Evolutionary conservation across 2,329 filamentous ascomycete genomes (phyloP).

Genomic region (Ilyonectria mors-panacis): DNA sequence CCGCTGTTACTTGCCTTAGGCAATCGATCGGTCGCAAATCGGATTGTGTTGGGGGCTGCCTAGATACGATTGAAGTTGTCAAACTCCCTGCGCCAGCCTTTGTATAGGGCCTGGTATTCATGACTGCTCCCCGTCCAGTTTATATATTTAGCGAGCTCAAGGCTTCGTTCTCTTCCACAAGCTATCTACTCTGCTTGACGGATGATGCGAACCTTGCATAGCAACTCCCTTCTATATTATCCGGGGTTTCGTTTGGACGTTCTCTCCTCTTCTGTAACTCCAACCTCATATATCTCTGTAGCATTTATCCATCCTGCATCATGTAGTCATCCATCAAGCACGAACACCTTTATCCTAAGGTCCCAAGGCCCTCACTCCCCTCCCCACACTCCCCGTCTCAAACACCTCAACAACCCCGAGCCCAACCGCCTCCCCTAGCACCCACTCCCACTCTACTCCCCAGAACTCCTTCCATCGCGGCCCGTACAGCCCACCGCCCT

Average conservation of each 20-base stretch:
- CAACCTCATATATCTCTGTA: not conserved
- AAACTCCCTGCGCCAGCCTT: no score
- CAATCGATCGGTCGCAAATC: no score
- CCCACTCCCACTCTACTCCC: slow-evolving; percentile 80
- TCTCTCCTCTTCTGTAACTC: not conserved
- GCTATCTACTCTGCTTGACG: not conserved
- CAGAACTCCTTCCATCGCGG: slow-evolving; percentile 76
- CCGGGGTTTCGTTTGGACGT: not conserved
- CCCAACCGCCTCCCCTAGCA: slow-evolving; percentile 79
- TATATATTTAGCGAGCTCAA: not conserved
- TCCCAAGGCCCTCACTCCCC: slow-evolving; percentile 69
- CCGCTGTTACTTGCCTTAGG: no score
- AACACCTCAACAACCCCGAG: slow-evolving; percentile 81
- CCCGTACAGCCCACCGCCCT: slow-evolving; percentile 69
- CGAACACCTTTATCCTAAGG: slow-evolving; percentile 27
- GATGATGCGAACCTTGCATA: not conserved
- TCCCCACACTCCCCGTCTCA: slow-evolving; percentile 81
- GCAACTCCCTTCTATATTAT: not conserved
- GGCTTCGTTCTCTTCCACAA: not conserved
- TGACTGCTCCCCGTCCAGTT: not conserved
- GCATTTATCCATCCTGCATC: not conserved
- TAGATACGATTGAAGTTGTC: no score
- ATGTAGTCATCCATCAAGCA: not conserved
- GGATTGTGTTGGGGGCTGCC: no score
- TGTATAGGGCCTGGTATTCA: not conserved